A percentile compares a stretch with the other conserved stretches of the same genome.
phyloP scores from a whole-genome alignment of 1,284 basidiomycete species.

The Cutaneotrichosporon cavernicola region DNA sequence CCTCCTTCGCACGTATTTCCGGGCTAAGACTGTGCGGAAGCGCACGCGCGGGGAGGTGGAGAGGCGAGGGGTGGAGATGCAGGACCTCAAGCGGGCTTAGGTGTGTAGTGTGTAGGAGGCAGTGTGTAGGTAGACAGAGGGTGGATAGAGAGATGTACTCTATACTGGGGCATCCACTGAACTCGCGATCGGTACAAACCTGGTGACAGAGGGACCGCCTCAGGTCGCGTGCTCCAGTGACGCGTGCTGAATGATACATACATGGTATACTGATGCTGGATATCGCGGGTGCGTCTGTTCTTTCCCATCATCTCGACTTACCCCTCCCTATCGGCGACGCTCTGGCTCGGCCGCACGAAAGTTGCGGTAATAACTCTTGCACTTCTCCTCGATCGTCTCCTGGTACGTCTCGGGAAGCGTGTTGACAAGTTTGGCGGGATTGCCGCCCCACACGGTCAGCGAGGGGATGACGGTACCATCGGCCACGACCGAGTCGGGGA shows the following conservation, averaged over 20 bases:
- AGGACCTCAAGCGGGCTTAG: background rate
- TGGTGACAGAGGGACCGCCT: no score
- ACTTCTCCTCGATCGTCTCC: conserved; percentile 72
- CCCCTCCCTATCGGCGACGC: background rate
- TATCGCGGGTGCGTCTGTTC: background rate
- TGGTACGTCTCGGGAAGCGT: conserved; percentile 88
- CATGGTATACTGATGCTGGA: background rate
- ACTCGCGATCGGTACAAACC: no score
- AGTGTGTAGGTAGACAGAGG: no score
- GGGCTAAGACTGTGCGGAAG: conserved; percentile 22
- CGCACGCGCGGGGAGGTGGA: conserved; percentile 38
- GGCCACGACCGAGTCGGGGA: conserved; percentile 81
- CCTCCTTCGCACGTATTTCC: conserved; percentile 29
- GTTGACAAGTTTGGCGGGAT: conserved; percentile 78
- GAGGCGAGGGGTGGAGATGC: conserved; percentile 9
- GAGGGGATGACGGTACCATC: conserved; percentile 91
- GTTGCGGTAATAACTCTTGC: conserved; percentile 72
- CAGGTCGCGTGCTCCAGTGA: background rate
- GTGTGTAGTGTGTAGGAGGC: background rate
- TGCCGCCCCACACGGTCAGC: conserved; percentile 79
- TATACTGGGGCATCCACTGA: no score
- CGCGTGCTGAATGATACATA: background rate
- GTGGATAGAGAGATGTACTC: no score
- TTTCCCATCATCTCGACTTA: background rate
- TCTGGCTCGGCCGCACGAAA: conserved; percentile 56